Evolutionary conservation across 75 land plant genomes (phyloP).

Genomic region (Pinus albicaulis): DNA sequence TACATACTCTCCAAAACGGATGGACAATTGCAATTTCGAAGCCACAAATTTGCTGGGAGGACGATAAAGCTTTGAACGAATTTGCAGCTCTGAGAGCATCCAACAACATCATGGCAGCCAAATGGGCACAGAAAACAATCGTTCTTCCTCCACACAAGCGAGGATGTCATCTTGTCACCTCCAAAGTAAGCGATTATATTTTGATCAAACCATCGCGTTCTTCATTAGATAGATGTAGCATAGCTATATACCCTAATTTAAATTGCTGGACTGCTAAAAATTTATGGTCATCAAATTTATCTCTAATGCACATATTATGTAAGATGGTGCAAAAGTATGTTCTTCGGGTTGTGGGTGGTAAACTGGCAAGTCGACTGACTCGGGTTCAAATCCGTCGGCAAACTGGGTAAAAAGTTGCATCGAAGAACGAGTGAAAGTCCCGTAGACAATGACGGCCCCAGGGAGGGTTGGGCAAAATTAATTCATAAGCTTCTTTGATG

Average conservation of each 20-base stretch:
- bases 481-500: too few species aligned
- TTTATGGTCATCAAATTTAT: not conserved
- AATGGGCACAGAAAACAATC: slow-evolving; percentile 93
- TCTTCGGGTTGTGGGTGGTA: not conserved
- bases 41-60: not conserved
- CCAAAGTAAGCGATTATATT: slow-evolving; percentile 37
- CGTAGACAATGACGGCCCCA: too few species aligned
- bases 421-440: too few species aligned
- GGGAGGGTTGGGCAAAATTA: too few species aligned
- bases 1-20: not conserved
- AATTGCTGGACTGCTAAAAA: not conserved
- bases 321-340: not conserved
- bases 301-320: not conserved
- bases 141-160: slow-evolving; percentile 62
- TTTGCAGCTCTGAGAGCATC: not conserved
- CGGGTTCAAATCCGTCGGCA: not conserved
- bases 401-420: too few species aligned
- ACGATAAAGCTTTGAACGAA: not conserved
- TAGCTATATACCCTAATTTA: not conserved
- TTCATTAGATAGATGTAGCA: not conserved
- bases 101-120: slow-evolving; percentile 35
- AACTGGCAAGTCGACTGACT: not conserved
- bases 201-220: not conserved
- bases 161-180: slow-evolving; percentile 90
- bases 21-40: not conserved